These are phyloP conservation scores for Aspergillus homomorphus DNA, from an alignment of 495 filamentous ascomycete species.

Conservation along the genomic window DNA sequence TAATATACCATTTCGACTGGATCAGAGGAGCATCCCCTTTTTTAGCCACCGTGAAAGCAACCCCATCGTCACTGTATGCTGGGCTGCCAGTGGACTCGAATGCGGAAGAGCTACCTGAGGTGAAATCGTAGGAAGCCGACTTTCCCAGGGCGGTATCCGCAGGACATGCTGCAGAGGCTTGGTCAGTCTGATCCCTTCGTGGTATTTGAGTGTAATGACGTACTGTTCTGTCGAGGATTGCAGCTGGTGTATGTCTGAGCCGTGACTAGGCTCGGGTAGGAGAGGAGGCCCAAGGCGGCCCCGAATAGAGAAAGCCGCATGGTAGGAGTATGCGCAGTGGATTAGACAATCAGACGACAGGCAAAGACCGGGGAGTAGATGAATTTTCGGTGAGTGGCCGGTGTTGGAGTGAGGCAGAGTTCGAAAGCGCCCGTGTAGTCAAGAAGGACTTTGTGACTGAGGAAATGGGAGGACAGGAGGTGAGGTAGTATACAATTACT, in stretches of 20 bases:
- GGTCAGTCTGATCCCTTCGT: slow-evolving; percentile 12
- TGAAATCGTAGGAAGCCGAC: slow-evolving; percentile 77
- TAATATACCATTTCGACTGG: slow-evolving; percentile 70
- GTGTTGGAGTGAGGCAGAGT: not conserved
- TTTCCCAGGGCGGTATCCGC: slow-evolving; percentile 79
- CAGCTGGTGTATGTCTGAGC: slow-evolving; percentile 76
- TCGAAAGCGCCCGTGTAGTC: not conserved
- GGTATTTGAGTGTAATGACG: slow-evolving; percentile 22
- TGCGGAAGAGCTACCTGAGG: slow-evolving; percentile 60
- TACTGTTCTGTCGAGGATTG: slow-evolving; percentile 68
- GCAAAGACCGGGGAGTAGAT: not conserved
- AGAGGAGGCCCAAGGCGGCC: slow-evolving; percentile 29
- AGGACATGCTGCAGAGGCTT: slow-evolving; percentile 55
- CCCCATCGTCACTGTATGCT: slow-evolving; percentile 74
- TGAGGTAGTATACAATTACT: not conserved
- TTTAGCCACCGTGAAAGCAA: slow-evolving; percentile 77
- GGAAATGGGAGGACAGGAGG: not conserved
- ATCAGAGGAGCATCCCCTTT: slow-evolving; percentile 82
- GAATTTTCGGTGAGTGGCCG: not conserved
- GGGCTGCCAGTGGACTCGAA: slow-evolving; percentile 66
- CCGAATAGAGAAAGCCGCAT: slow-evolving; percentile 30
- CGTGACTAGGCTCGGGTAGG: slow-evolving; percentile 38
- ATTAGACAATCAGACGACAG: slow-evolving; percentile 1
- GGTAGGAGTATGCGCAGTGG: slow-evolving; percentile 6
- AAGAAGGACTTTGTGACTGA: not conserved